Evolutionary conservation across 805 yeast genomes (phyloP), one percentile per base, ranked within the genome.

Genomic region (Saccharomycopsis sp.): DNA sequence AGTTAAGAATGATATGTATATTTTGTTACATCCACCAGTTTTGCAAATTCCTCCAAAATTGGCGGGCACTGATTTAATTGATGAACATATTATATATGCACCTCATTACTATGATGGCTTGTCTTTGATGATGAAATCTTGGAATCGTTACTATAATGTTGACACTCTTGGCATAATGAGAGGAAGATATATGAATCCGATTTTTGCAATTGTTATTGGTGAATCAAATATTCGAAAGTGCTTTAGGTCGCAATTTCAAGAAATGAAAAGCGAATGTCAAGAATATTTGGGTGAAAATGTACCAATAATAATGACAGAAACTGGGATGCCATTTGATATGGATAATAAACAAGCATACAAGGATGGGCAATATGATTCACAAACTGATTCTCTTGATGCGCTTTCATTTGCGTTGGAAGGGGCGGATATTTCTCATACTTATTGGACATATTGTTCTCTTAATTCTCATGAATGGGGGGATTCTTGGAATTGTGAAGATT

Each of bases 321-420:
- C 90, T n/a, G 98, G 98, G 4, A 86, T 90, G 81, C 97, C 98
- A 2, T 86, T 82, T 60, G 96, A 93, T 60, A 85, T 90, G 96
- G 89, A 90, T 61, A 70, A 76, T 47, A 85, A 84, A 57, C 67
- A 64, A 39, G 84, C 96, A 0, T 90, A 75, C 57, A 59, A 61
- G 1, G 69, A 68, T 46, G 88, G 89, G 1, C 75, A 77, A 50
- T 93, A 77, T 60, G 62, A 69, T 7, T 71, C 85, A 8, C 98
- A 93, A 58, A 81, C 82, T 2, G 65, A 74, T 4, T 96, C 97
- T 0, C 65, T 85, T 58, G 97, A 90, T 63, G 95, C 96, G 0
- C 59, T 88, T 38, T 71, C 81, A 8, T 74, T 64, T 54, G 97
- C 93, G 0, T 63, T 90, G 35, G 97, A 93, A 59, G 81, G 81